Percentiles rank a stretch among this genome's conserved stretches.
Evolutionary conservation across 352 stramenopile species (phyloP).

Genomic region (Pythium insidiosum): DNA sequence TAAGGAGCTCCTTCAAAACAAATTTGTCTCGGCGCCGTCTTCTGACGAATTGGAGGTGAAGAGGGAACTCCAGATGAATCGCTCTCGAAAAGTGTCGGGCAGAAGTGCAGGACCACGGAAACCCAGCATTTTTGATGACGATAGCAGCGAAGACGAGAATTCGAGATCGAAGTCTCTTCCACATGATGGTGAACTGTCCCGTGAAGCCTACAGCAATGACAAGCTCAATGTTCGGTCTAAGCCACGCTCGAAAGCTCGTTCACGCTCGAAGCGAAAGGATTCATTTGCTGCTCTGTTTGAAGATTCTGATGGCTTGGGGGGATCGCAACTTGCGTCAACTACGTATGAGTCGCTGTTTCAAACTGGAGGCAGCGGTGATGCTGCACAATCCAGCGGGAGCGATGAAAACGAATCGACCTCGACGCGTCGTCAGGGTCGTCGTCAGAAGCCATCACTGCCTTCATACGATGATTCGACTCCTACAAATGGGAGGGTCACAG

Average conservation of each 20-base stretch:
- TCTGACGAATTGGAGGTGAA: not conserved
- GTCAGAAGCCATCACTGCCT: no score
- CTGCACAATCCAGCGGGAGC: conserved; percentile 7
- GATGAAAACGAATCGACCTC: conserved; percentile 12
- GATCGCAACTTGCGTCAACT: not conserved
- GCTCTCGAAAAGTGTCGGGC: no score
- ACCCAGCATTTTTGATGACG: conserved; percentile 65
- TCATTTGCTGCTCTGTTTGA: conserved; percentile 77
- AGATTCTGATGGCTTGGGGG: conserved; percentile 17
- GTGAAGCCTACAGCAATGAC: no score
- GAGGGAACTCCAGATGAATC: conserved; percentile 13
- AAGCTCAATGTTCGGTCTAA: no score
- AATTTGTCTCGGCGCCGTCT: conserved; percentile 1
- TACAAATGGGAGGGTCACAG: no score
- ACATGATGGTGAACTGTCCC: no score
- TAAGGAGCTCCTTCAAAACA: conserved; percentile 57
- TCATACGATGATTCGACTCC: no score
- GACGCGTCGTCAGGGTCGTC: not conserved
- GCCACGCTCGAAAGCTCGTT: not conserved
- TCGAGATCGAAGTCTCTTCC: conserved; percentile 7
- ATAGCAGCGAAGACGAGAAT: conserved; percentile 33
- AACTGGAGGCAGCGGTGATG: not conserved
- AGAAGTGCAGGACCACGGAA: conserved; percentile 27
- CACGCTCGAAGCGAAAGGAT: conserved; percentile 31
- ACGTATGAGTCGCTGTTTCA: conserved; percentile 61